Conservation (phyloP, 805 yeast species). For the Geotrichum ghanense region DNA sequence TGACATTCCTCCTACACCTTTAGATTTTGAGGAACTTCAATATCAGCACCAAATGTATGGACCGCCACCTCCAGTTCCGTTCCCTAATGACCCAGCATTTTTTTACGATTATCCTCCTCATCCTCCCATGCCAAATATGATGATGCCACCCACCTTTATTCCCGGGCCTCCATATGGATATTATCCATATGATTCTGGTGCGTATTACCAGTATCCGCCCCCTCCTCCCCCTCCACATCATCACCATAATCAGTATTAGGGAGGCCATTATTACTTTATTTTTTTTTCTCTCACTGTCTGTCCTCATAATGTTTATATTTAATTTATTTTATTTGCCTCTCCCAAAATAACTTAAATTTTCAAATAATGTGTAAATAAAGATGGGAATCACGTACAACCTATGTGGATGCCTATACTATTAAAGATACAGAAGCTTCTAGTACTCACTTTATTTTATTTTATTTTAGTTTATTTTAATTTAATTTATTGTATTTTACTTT, state of each 20-base stretch:
- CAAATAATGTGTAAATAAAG: no score
- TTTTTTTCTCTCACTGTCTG: no score
- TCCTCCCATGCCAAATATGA: background rate
- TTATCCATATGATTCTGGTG: background rate
- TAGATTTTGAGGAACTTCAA: background rate
- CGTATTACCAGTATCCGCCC: background rate
- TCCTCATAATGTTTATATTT: background rate
- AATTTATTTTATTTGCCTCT: background rate
- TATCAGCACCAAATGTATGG: conserved; percentile 1
- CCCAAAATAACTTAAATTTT: no score
- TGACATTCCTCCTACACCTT: background rate
- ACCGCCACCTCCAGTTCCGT: background rate
- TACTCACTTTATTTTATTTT: no score
- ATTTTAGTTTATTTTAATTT: no score
- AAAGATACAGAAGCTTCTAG: no score
- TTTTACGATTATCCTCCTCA: conserved; percentile 1
- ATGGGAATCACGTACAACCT: no score
- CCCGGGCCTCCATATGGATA: conserved; percentile 1
- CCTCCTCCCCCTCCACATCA: conserved; percentile 1
- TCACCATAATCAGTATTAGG: background rate
- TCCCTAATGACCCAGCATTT: conserved; percentile 2
- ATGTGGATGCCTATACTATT: no score
- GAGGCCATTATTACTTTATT: no score
- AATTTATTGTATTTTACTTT: no score
- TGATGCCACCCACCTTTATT: background rate